Base-by-base conservation (phyloP, 331 rosid genomes). In the Prunus yedoensis region DNA sequence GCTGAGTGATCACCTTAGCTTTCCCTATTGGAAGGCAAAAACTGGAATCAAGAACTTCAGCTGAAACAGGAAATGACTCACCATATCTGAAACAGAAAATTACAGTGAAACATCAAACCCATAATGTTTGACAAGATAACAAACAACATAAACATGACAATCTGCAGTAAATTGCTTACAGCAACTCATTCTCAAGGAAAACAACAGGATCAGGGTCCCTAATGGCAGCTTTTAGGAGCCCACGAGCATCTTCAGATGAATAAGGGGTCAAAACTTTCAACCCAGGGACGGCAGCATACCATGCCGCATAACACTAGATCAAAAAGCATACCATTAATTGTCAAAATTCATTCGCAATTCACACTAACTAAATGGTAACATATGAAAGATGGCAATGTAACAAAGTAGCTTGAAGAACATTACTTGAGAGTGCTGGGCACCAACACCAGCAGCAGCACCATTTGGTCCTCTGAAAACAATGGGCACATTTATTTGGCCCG, bases 161-260 rank as follows among this genome's bases (percentile, higher is more conserved):
- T 62, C 15, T 14, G 63, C 58, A 62, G 47, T 43, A 47, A 47
- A 59, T 52, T 73, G 81, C 89, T 83, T 80, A 94, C 99, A 94
- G 78, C 87, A 94, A 80, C 90, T 94, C 98, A 79, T 91, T 94
- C 83, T 94, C 98, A 77, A 94, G 97, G 82, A 94, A 91, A 84
- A 94, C 92, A 77, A 94, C 97, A 68, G 97, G 99, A 84, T 94
- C 99, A 58, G 96, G 99, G 80, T 94, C 99, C 81, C 99, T 90
- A 53, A 95, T 95, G 66, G 99, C 99, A 74, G 99, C 94, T 84
- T 95, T 95, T 80, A 95, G 85, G 74, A 95, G 88, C 54, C 99
- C 99, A 77, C 97, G 96, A 35, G 97, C 93, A 92, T 94, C 99
- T 84, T 95, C 97, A 66, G 99, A 84, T 80, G 99, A 90, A 78